Conservation (phyloP, 306 rosid species). For the Prunus salicina region DNA sequence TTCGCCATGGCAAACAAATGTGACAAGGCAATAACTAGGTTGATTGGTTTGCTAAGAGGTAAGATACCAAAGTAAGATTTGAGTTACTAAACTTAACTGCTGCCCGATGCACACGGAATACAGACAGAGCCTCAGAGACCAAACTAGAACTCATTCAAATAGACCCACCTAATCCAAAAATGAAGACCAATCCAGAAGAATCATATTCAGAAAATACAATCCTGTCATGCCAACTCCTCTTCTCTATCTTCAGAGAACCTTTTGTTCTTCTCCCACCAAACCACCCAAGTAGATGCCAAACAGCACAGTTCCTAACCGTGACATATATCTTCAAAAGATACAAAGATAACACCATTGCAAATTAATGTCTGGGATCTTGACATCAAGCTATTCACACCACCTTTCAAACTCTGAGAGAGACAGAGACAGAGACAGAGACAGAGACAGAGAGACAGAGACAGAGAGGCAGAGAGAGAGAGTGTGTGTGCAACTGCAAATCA, state of each 20-base stretch:
- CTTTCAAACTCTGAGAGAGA: not conserved
- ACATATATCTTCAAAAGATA: not conserved
- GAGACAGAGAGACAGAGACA: too few relatives aligned
- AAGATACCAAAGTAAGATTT: too few relatives aligned
- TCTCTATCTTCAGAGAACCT: not conserved
- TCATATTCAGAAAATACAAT: not conserved
- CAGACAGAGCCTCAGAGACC: not conserved
- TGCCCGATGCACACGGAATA: not conserved
- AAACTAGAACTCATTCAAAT: not conserved
- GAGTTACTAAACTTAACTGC: not conserved
- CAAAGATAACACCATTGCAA: not conserved
- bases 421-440: too few relatives aligned
- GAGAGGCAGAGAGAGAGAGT: too few relatives aligned
- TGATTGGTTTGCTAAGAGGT: not conserved
- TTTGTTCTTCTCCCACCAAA: not conserved
- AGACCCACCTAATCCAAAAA: not conserved
- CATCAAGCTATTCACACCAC: not conserved
- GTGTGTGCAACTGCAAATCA: not conserved
- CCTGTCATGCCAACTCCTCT: not conserved
- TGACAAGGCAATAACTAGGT: not conserved
- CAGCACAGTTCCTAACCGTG: not conserved
- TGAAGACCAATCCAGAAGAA: not conserved
- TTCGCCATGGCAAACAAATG: not conserved
- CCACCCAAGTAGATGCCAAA: not conserved
- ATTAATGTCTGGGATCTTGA: not conserved